Evolutionary conservation across 768 basidiomycete species (phyloP).

Genomic region (Leucosporidium yakuticum): DNA sequence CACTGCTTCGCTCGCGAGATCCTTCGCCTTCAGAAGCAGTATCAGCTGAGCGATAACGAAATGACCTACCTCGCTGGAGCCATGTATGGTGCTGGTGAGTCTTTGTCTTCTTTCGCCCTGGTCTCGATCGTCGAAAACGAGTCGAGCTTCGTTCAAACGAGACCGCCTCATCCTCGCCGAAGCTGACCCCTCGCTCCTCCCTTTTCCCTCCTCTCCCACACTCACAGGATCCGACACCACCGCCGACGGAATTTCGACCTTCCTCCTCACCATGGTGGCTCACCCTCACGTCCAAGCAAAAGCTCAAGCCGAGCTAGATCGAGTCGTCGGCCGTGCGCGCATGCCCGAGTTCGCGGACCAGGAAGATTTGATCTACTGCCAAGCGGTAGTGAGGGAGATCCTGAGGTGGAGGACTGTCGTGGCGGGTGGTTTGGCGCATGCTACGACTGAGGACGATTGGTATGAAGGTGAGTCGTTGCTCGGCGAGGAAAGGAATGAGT

Average conservation of each 20-base stretch:
- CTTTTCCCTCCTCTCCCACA: too few species aligned
- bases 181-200: neutral
- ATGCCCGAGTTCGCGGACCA: conserved; percentile 35
- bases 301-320: conserved; percentile 36
- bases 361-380: conserved; percentile 32
- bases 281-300: conserved; percentile 18
- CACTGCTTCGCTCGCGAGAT: conserved; percentile 33
- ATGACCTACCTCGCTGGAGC: conserved; percentile 37
- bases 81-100: conserved; percentile 20
- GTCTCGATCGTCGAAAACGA: neutral
- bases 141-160: too few species aligned
- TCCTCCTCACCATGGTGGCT: conserved; percentile 15
- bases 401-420: conserved; percentile 38
- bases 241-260: conserved; percentile 18
- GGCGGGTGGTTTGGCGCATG: conserved; percentile 33
- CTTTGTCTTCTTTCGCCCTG: neutral
- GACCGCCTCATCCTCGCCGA: too few species aligned
- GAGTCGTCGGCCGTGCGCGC: conserved; percentile 33
- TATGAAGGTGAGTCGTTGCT: conserved; percentile 18
- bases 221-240: conserved; percentile 23
- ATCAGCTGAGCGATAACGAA: conserved; percentile 32
- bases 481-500: too few species aligned
- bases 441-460: conserved; percentile 24
- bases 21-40: conserved; percentile 28
- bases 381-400: conserved; percentile 34